phyloP scores from a whole-genome alignment of 2,329 filamentous ascomycete species.

The Cryphonectria carpinicola region DNA sequence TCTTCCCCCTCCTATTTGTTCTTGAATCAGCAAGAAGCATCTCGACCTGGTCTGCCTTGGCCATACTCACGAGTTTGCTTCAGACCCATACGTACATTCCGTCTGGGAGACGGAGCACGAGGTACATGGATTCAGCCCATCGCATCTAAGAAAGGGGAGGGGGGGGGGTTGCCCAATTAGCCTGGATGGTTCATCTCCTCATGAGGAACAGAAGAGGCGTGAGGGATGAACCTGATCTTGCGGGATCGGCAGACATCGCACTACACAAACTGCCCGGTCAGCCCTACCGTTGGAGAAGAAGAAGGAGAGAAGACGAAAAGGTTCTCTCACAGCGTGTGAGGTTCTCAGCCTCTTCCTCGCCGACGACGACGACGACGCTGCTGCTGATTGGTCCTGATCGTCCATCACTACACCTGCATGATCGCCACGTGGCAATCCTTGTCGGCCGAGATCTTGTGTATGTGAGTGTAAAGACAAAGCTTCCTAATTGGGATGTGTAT shows the following conservation, averaged over 20 bases:
- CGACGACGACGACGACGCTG: conserved; percentile 35
- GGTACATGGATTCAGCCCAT: conserved; percentile 51
- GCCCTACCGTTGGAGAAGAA: neutral
- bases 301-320: neutral
- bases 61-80: conserved; percentile 46
- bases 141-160: conserved; percentile 42
- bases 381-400: conserved; percentile 29
- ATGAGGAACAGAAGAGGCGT: neutral
- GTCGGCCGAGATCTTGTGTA: neutral
- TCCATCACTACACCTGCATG: conserved; percentile 29
- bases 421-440: conserved; percentile 13
- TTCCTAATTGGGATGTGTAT: neutral
- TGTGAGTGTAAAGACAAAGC: neutral
- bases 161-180: conserved; percentile 17
- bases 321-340: conserved; percentile 45
- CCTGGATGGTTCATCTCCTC: neutral
- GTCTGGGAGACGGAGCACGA: conserved; percentile 42
- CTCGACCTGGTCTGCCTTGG: neutral
- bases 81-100: conserved; percentile 47
- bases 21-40: neutral
- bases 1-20: conserved; percentile 49
- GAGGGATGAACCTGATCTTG: conserved; percentile 47
- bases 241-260: conserved; percentile 52
- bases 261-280: conserved; percentile 35
- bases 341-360: conserved; percentile 46